Base-by-base conservation (phyloP, 208 protist genomes). In the Trypanosoma cruzi region DNA sequence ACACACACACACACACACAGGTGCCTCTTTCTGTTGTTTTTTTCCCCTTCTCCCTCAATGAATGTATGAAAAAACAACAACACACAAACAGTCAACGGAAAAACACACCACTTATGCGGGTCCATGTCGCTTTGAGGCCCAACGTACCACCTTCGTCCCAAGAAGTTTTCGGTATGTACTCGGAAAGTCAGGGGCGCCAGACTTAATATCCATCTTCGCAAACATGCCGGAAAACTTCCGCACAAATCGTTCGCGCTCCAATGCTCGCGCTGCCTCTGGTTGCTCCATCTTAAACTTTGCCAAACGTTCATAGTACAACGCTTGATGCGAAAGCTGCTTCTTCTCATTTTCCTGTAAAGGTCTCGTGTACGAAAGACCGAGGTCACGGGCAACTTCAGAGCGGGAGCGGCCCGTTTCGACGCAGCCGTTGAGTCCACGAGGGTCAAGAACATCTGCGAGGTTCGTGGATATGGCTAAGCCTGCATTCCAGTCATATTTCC, bases 211-310 rank as follows among this genome's bases (percentile, higher is more conserved):
- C 75, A 93, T 48, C 76, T 94, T 95, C 37, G 91, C 86, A 73
- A 95, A 97, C 84, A 97, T 91, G 26, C 89, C 92, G 18, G 88
- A 93, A 63, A 95, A 95, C 81, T 95, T 95, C 31, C 92, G 87
- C 53, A 97, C 82, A 64, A 95, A 95, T 26, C 88, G 79, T 67
- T 93, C 80, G 32, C 92, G 83, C 80, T 95, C 92, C 64, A 92
- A 73, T 67, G 79, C 86, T 14, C 89, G 85, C 10, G 92, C 89
- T 10, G 89, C 88, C 81, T 97, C 88, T 10, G 89, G 89, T 61
- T 97, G 92, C 79, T 97, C 89, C 74, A 92, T 76, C 77, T 97
- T 97, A 66, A 97, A 97, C 80, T 93, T 92, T 16, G 88, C 85
- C 48, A 97, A 70, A 0, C 90, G 81, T 73, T 97, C 92, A 76